These are phyloP conservation scores for Corniculantispora saksenae DNA, from an alignment of 2,329 filamentous ascomycete genomes.

Conservation along the genomic window DNA sequence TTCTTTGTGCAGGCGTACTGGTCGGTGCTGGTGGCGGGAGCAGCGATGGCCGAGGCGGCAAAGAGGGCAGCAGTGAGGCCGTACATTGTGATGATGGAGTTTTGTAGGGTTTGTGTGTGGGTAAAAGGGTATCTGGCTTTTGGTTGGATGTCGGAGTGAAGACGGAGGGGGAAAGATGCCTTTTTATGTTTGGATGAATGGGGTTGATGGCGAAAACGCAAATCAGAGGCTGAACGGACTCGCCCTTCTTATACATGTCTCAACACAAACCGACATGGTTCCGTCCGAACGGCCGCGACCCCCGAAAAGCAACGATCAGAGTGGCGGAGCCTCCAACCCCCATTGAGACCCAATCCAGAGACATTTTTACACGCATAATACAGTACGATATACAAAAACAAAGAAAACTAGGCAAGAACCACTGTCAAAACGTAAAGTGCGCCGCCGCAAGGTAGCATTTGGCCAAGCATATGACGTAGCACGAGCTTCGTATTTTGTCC, in stretches of 20 bases:
- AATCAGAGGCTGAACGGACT: slow-evolving; percentile 1
- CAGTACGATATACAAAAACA: background rate
- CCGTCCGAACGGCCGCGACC: background rate
- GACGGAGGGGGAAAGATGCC: background rate
- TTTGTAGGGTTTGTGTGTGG: background rate
- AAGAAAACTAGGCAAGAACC: background rate
- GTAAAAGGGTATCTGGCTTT: background rate
- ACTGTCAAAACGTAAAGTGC: background rate
- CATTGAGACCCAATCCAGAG: background rate
- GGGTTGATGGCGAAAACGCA: background rate
- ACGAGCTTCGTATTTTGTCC: slow-evolving; percentile 26
- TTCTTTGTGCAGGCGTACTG: slow-evolving; percentile 25
- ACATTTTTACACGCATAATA: background rate
- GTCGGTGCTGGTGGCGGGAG: slow-evolving; percentile 22
- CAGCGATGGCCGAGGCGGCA: slow-evolving; percentile 28
- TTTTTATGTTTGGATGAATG: background rate
- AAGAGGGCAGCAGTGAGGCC: slow-evolving; percentile 27
- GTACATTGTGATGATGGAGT: slow-evolving; percentile 22
- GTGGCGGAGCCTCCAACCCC: background rate
- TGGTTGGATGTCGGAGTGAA: background rate
- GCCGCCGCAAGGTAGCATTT: slow-evolving; percentile 2
- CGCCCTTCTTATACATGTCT: slow-evolving; percentile 17
- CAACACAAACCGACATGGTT: background rate
- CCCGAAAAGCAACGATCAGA: background rate
- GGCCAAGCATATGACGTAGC: slow-evolving; percentile 24